Percentiles rank a stretch among this genome's conserved stretches.
Evolutionary conservation across 2,329 filamentous ascomycete genomes (phyloP).

Genomic region (Colletotrichum musae): DNA sequence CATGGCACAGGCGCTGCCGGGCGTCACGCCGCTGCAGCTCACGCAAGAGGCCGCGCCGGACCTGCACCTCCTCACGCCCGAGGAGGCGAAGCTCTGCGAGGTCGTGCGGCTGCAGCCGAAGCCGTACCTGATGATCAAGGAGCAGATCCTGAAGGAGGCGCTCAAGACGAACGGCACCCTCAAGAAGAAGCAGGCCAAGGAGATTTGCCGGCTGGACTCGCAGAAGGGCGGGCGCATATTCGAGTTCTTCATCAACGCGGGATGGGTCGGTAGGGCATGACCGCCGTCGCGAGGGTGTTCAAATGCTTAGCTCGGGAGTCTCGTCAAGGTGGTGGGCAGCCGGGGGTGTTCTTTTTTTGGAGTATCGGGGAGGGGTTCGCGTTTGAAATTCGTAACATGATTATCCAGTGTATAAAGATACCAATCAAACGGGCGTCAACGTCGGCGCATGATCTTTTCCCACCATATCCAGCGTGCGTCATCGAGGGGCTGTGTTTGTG

Average conservation of each 20-base stretch:
- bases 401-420: constrained; percentile 32
- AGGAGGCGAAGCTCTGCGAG: constrained; percentile 90
- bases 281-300: neutral
- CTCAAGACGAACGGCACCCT: constrained; percentile 88
- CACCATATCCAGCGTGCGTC: too few species aligned
- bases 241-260: constrained; percentile 93
- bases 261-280: constrained; percentile 90
- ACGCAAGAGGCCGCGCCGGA: constrained; percentile 85
- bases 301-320: neutral
- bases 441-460: neutral
- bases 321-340: neutral
- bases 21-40: constrained; percentile 75
- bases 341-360: constrained; percentile 11
- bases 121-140: constrained; percentile 95
- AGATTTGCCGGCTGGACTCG: constrained; percentile 86
- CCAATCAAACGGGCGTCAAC: constrained; percentile 18
- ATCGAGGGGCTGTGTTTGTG: too few species aligned
- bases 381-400: neutral
- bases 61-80: constrained; percentile 85
- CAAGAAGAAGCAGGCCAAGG: constrained; percentile 94
- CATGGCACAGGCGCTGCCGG: constrained; percentile 69
- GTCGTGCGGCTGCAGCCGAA: constrained; percentile 90
- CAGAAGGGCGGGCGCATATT: constrained; percentile 90
- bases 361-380: constrained; percentile 1
- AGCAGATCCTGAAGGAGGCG: constrained; percentile 90